A percentile compares a stretch with the other conserved stretches of the same genome.
These are phyloP conservation scores for Mimosa pudica DNA, from an alignment of 306 rosid species.

Conservation along the genomic window DNA sequence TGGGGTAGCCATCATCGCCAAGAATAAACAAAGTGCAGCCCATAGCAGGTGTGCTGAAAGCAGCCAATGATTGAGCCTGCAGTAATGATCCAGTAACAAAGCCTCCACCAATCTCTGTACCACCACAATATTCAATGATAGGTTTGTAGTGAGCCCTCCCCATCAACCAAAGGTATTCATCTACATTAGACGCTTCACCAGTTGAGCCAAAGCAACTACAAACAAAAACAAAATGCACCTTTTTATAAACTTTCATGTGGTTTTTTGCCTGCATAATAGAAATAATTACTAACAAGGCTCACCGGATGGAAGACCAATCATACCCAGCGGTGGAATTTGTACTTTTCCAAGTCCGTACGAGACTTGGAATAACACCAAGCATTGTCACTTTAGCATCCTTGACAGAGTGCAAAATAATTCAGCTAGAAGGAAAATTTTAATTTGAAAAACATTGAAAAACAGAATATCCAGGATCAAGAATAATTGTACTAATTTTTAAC, in stretches of 20 bases:
- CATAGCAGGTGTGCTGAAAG: slow-evolving; percentile 97
- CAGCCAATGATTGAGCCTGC: slow-evolving; percentile 89
- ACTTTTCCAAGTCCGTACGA: slow-evolving; percentile 88
- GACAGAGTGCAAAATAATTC: slow-evolving; percentile 16
- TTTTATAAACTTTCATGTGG: slow-evolving; percentile 9
- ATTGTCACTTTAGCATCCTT: slow-evolving; percentile 86
- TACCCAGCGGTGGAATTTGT: slow-evolving; percentile 64
- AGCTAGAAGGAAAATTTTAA: slow-evolving; percentile 24
- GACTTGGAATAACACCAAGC: slow-evolving; percentile 96
- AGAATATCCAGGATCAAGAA: slow-evolving; percentile 16
- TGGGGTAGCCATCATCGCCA: slow-evolving; percentile 67
- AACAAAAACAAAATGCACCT: neutral
- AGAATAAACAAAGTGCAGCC: slow-evolving; percentile 83
- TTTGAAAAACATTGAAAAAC: neutral
- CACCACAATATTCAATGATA: slow-evolving; percentile 92
- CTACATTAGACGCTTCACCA: slow-evolving; percentile 93
- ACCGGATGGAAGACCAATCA: slow-evolving; percentile 95
- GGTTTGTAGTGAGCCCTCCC: slow-evolving; percentile 94
- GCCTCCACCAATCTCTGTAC: slow-evolving; percentile 95
- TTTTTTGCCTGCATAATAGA: neutral
- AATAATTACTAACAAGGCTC: slow-evolving; percentile 37
- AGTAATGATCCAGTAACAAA: slow-evolving; percentile 83
- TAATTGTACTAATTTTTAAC: neutral
- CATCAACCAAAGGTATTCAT: slow-evolving; percentile 97
- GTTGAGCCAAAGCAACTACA: slow-evolving; percentile 88